A percentile compares a stretch with the other conserved stretches of the same genome.
These are phyloP conservation scores for Peribolospora baueri DNA, from an alignment of 768 basidiomycete species.

Conservation along the genomic window DNA sequence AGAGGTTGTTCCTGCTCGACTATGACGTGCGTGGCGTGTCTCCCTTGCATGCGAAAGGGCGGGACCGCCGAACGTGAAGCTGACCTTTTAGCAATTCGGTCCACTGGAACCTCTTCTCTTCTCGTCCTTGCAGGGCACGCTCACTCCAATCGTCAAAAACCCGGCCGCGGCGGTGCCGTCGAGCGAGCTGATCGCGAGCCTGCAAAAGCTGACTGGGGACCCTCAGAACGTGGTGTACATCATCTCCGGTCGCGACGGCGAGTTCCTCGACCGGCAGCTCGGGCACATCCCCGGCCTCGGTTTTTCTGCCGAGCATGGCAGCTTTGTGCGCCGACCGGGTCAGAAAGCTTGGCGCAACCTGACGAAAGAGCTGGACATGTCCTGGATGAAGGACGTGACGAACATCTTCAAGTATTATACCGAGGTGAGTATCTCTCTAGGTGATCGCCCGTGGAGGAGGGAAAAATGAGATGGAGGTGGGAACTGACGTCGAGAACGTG, in stretches of 20 bases:
- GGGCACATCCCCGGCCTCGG: conserved; percentile 62
- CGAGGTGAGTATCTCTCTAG: conserved; percentile 30
- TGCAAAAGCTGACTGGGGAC: conserved; percentile 46
- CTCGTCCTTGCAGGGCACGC: conserved; percentile 43
- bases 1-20: conserved; percentile 79
- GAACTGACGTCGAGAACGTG: neutral
- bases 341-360: conserved; percentile 53
- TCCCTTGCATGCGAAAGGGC: neutral
- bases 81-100: neutral
- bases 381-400: conserved; percentile 84
- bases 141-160: conserved; percentile 86
- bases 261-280: conserved; percentile 72
- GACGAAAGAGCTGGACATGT: conserved; percentile 82
- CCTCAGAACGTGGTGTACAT: conserved; percentile 84
- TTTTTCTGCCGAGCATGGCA: conserved; percentile 88
- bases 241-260: conserved; percentile 84
- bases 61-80: neutral
- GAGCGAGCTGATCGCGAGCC: conserved; percentile 42
- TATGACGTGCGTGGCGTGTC: conserved; percentile 46
- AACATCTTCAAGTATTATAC: conserved; percentile 94
- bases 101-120: neutral
- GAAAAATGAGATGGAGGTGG: neutral
- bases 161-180: conserved; percentile 72
- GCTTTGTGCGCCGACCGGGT: conserved; percentile 59
- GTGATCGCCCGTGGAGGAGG: neutral